These are phyloP conservation scores for Galeopsis tetrahit DNA, from an alignment of 257 asterid species.

Conservation along the genomic window DNA sequence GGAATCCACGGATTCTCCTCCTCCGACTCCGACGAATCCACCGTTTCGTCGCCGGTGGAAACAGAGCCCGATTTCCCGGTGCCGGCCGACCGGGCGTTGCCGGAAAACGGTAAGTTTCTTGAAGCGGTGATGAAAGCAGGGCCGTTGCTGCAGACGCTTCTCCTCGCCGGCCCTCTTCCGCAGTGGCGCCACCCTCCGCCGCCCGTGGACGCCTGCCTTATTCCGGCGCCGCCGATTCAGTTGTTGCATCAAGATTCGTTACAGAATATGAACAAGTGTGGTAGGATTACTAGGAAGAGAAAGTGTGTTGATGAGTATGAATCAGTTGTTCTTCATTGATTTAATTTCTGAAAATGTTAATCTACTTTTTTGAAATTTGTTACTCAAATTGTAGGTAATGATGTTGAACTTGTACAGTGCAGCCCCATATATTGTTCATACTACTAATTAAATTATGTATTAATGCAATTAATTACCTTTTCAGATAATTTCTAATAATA, in stretches of 20 bases:
- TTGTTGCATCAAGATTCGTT: neutral
- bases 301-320: constrained; percentile 52
- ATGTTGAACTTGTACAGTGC: constrained; percentile 46
- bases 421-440: constrained; percentile 1
- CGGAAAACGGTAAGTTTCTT: constrained; percentile 77
- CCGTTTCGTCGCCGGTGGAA: constrained; percentile 54
- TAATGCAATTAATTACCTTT: too few species aligned
- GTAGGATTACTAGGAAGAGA: constrained; percentile 56
- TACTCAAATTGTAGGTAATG: constrained; percentile 4
- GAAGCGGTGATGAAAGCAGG: constrained; percentile 89
- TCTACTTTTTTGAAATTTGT: neutral
- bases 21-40: constrained; percentile 80
- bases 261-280: constrained; percentile 28
- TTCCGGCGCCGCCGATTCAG: constrained; percentile 59
- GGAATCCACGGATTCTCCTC: constrained; percentile 44
- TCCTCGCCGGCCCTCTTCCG: constrained; percentile 88
- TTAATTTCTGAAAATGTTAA: neutral
- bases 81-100: constrained; percentile 50
- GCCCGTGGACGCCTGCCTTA: constrained; percentile 56
- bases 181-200: constrained; percentile 99
- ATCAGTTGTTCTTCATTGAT: constrained; percentile 52
- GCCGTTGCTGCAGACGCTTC: constrained; percentile 75
- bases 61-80: constrained; percentile 33
- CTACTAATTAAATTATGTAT: too few species aligned
- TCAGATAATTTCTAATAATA: neutral